Conservation (phyloP, 768 basidiomycete genomes). For the Russula sp. region DNA sequence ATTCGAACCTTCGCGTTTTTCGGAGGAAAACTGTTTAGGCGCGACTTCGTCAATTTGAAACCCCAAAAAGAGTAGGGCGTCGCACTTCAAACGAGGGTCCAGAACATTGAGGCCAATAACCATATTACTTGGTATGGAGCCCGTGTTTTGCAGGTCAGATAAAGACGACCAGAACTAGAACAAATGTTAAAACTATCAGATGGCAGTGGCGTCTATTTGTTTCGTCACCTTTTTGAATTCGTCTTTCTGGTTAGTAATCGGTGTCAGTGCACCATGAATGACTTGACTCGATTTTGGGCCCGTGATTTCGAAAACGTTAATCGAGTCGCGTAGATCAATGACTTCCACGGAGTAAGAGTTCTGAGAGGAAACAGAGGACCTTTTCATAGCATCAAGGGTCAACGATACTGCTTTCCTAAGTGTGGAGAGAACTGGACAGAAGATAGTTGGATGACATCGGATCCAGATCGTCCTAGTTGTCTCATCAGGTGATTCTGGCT, state of each 20-base stretch:
- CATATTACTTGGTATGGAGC: constrained; percentile 65
- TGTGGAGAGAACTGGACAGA: constrained; percentile 47
- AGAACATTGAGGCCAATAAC: constrained; percentile 71
- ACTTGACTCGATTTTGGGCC: constrained; percentile 81
- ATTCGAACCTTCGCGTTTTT: constrained; percentile 53
- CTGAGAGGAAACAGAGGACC: constrained; percentile 25
- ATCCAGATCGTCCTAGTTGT: constrained; percentile 60
- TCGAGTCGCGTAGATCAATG: constrained; percentile 59
- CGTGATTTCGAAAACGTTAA: constrained; percentile 85
- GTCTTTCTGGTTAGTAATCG: constrained; percentile 36
- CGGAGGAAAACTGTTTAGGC: constrained; percentile 68
- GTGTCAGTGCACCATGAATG: constrained; percentile 34
- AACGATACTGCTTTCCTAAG: constrained; percentile 48
- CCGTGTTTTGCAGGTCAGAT: constrained; percentile 54
- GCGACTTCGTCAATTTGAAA: neutral
- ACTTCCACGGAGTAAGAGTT: constrained; percentile 49
- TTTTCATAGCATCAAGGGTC: constrained; percentile 36
- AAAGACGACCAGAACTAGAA: constrained; percentile 65
- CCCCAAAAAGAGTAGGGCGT: constrained; percentile 3
- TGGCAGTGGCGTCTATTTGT: neutral
- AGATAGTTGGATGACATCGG: constrained; percentile 70
- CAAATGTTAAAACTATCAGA: neutral
- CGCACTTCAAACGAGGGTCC: constrained; percentile 83
- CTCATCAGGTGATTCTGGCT: constrained; percentile 10
- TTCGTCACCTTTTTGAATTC: constrained; percentile 54